Base-by-base conservation (phyloP, 768 basidiomycete species). In the Amanita pallidorosea region DNA sequence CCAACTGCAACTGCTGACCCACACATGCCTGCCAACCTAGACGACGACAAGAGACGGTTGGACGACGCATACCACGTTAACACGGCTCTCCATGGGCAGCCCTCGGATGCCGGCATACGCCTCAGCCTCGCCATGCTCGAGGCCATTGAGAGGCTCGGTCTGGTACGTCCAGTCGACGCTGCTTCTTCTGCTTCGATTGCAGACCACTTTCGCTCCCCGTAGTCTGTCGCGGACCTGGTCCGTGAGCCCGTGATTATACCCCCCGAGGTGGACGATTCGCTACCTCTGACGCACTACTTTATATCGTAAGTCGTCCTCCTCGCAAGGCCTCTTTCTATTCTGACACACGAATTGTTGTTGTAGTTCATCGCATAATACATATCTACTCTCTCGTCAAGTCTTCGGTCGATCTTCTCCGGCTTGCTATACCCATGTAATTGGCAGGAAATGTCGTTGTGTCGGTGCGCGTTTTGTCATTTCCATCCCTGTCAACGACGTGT, bases 291-390 rank as follows among this genome's bases (percentile, higher is more conserved):
- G 3, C 65, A 77, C 46, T 82, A 83, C 57, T 80, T 75, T 53
- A 69, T 82, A 48, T 81, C 80, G 71, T 72, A 55, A 51, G 71
- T 61, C n/a, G 18, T 22, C 27, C 47, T 2, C 40, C 31, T 18
- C 23, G n/a, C 18, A 15, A 8, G 22, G n/a, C 8, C 23, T 5
- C 22, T 18, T n/a, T 1, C 31, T 18, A n/a, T 20, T 33, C n/a
- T 27, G 12, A 33, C n/a, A 6, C n/a, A 33, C 33, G 12, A 0
- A 4, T 12, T 34, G 17, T 52, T 46, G 27, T 15, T 48, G 13
- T 60, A 79, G 80, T 4, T 78, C 80, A 1, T 81, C 80, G 0
- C 81, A 84, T 56, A 83, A 84, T 57, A 83, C 82, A 2, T 84
- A 84, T 55, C 70, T 84, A 0, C 63, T 81, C 2, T 70, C 76